These are phyloP conservation scores for Sordariomycetes sp. DNA, from an alignment of 2,329 filamentous ascomycete species.

Conservation along the genomic window DNA sequence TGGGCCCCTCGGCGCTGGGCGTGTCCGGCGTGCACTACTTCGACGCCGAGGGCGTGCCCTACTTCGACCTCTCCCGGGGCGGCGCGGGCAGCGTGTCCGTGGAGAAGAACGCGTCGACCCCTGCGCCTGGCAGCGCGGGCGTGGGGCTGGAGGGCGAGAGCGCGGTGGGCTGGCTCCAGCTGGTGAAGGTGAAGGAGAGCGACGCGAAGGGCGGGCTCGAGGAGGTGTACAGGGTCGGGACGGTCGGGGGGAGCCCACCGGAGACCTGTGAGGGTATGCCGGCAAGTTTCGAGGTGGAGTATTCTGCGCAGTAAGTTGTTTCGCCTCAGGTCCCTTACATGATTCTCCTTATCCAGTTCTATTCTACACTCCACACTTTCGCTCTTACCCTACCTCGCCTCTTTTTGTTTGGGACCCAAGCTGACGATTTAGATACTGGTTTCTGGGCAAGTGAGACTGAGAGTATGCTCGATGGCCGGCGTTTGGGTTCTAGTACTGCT, in stretches of 20 bases:
- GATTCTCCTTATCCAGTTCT: neutral
- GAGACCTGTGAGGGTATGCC: slow-evolving; percentile 58
- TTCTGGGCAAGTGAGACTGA: slow-evolving; percentile 9
- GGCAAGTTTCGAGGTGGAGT: slow-evolving; percentile 61
- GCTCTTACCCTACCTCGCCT: neutral
- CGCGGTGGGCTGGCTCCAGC: slow-evolving; percentile 73
- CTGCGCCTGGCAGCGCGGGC: slow-evolving; percentile 52
- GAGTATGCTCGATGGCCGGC: neutral
- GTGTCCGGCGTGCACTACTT: slow-evolving; percentile 79
- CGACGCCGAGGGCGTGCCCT: slow-evolving; percentile 48
- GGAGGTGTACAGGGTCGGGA: slow-evolving; percentile 75
- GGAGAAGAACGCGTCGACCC: slow-evolving; percentile 47
- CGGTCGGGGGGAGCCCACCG: slow-evolving; percentile 70
- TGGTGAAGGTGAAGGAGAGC: slow-evolving; percentile 38
- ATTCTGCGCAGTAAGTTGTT: slow-evolving; percentile 70
- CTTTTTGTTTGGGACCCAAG: slow-evolving; percentile 1
- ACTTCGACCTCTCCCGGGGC: slow-evolving; percentile 60
- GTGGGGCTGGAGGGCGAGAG: slow-evolving; percentile 51
- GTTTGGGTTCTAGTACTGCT: neutral
- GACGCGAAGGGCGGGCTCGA: slow-evolving; percentile 51
- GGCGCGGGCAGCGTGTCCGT: slow-evolving; percentile 40
- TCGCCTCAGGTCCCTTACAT: neutral
- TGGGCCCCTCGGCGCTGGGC: slow-evolving; percentile 48
- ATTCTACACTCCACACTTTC: neutral
- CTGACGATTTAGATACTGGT: slow-evolving; percentile 26